Conservation (phyloP, 371 early-diverging fungal genomes). For the Rhizomucor pusillus region DNA sequence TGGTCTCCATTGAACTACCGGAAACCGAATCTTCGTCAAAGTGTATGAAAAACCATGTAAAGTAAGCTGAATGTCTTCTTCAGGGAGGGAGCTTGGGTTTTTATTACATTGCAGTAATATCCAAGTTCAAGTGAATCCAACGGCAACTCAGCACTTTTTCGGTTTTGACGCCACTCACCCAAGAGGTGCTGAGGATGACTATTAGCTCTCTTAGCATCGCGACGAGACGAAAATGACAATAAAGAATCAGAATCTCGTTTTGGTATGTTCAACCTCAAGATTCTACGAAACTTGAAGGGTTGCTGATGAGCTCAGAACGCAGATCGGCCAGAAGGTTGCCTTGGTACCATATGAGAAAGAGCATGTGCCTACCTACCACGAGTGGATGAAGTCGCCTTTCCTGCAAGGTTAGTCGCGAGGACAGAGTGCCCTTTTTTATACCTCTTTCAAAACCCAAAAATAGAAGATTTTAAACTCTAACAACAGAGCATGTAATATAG, state of each 20-base stretch:
- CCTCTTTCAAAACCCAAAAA: not conserved
- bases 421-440: not conserved
- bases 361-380: constrained; percentile 87
- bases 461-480: not conserved
- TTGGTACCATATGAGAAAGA: constrained; percentile 84
- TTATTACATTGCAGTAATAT: too few relatives aligned
- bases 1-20: too few relatives aligned
- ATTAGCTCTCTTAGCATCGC: too few relatives aligned
- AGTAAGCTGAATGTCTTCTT: too few relatives aligned
- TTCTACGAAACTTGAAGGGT: constrained; percentile 5
- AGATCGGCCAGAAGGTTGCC: constrained; percentile 66
- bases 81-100: too few relatives aligned
- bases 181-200: too few relatives aligned
- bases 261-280: constrained; percentile 25
- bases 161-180: too few relatives aligned
- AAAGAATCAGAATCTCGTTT: constrained; percentile 31
- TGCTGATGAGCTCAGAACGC: constrained; percentile 11
- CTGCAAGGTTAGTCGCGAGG: constrained; percentile 56
- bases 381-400: constrained; percentile 92
- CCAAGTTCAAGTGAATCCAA: too few relatives aligned
- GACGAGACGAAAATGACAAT: too few relatives aligned
- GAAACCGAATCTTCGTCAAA: too few relatives aligned
- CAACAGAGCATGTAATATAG: constrained; percentile 31
- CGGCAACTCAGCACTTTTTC: too few relatives aligned
- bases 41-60: too few relatives aligned